Conservation (phyloP, 2,329 filamentous ascomycete genomes). For the Cadophora gregata region DNA sequence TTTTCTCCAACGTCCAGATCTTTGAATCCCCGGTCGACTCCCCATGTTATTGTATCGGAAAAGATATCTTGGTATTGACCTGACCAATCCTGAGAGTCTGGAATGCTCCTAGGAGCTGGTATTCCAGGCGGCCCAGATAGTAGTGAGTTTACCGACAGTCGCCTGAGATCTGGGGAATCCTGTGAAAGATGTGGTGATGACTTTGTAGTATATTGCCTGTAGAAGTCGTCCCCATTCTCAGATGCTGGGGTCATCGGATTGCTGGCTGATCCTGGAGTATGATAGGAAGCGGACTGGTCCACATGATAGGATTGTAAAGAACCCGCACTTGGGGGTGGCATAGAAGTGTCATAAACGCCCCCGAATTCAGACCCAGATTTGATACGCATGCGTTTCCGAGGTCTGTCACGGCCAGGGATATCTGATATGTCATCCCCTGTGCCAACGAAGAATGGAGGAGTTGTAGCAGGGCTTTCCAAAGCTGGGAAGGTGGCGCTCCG, state of each 20-base stretch:
- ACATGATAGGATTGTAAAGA: conserved; percentile 20
- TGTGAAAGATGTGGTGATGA: conserved; percentile 39
- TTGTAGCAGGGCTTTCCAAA: conserved; percentile 16
- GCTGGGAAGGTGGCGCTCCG: conserved; percentile 24
- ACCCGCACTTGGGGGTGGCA: conserved; percentile 17
- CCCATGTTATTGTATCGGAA: conserved; percentile 60
- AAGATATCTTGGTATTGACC: conserved; percentile 35
- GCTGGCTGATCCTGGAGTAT: conserved; percentile 19
- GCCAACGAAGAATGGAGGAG: conserved; percentile 12
- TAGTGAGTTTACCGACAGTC: conserved; percentile 70
- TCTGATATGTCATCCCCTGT: conserved; percentile 3
- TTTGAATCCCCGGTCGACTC: conserved; percentile 71
- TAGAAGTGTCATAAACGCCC: conserved; percentile 6
- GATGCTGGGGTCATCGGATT: conserved; percentile 49
- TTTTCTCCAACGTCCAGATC: conserved; percentile 76
- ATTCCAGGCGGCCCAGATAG: conserved; percentile 57
- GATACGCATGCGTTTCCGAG: conserved; percentile 16
- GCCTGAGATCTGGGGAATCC: conserved; percentile 52
- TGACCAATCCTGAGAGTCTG: conserved; percentile 29
- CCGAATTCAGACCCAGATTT: not conserved
- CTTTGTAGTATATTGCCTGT: conserved; percentile 45
- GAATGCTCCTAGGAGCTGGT: conserved; percentile 32
- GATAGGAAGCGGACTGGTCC: conserved; percentile 21
- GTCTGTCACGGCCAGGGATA: not conserved
- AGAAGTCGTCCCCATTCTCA: conserved; percentile 51